Evolutionary conservation across 1,284 basidiomycete genomes (phyloP).

Genomic region (Papiliotrema nemorosa): DNA sequence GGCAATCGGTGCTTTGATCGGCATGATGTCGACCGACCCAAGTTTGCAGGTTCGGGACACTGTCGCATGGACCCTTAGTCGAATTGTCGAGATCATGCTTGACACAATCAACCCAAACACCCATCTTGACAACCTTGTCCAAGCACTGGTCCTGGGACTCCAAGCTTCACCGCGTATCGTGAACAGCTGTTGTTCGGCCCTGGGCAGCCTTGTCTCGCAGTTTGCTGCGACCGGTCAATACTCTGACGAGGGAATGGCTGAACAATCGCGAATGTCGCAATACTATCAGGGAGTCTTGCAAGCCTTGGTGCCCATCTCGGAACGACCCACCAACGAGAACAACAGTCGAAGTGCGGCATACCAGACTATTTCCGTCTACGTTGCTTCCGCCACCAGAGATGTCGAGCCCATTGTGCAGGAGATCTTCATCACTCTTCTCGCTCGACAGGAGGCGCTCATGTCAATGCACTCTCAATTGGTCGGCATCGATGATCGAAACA

Average conservation of each 20-base stretch:
- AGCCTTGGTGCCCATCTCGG: conserved; percentile 77
- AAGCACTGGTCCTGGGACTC: conserved; percentile 77
- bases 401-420: conserved; percentile 77
- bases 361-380: conserved; percentile 85
- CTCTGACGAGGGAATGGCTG: conserved; percentile 50
- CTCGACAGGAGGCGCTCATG: conserved; percentile 85
- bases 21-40: conserved; percentile 81
- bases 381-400: conserved; percentile 77
- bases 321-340: conserved; percentile 76
- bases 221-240: conserved; percentile 61
- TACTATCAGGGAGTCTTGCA: conserved; percentile 85
- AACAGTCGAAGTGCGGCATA: conserved; percentile 95
- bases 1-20: conserved; percentile 88
- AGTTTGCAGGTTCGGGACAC: conserved; percentile 92
- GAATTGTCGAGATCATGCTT: conserved; percentile 89
- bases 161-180: conserved; percentile 69
- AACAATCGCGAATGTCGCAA: conserved; percentile 66
- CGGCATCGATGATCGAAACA: conserved; percentile 93
- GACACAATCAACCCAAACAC: conserved; percentile 83
- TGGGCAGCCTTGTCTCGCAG: conserved; percentile 92
- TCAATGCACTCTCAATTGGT: conserved; percentile 87
- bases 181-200: conserved; percentile 92
- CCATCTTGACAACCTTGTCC: conserved; percentile 78
- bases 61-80: conserved; percentile 94
- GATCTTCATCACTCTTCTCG: conserved; percentile 74